Evolutionary conservation across 129 eudicot species (phyloP), one percentile per base, ranked within the genome.

Genomic region (Calendula officinalis): DNA sequence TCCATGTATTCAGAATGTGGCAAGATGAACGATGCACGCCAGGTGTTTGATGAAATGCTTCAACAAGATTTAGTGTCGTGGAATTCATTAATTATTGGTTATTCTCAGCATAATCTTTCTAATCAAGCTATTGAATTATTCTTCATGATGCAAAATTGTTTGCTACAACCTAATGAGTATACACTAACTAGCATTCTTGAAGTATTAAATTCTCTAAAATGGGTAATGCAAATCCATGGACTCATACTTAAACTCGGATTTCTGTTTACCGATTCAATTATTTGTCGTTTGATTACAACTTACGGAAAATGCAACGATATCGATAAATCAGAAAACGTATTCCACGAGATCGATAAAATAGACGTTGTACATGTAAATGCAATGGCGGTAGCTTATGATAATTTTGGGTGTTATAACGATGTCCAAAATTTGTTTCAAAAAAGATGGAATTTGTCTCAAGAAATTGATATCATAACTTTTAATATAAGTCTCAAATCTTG

Each of bases 1-100:
- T 70, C 76, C 41, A 82, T 78, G 88, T 75, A 78, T 45, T 66
- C 79, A 13, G 75, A 79, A 43, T 48, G 71, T 45, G 61, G 49
- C 17, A 48, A 27, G 56, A 63, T 75, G 64, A 10, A 30, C 39
- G 84, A 76, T 63, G 88, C 81, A 16, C 22, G 44, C 6, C 45
- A 41, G 30, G 67, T 71, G 47, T 82, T 82, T 59, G 80, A 71
- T 64, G 88, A 82, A 13, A 70, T 71, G 73, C n/a, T 16, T 17
- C 42, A 41, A 62, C 71, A 3, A 56, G 79, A 82, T 64, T 62
- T 70, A 4, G 70, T 75, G 42, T 82, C 82, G 10, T 82, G 88
- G 88, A 82, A 82, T 68, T 73, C 76, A 38, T n/a, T 82, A 60
- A 78, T 82, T 54, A 69, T 45, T 42, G 76, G 77, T 44, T 82